These are phyloP conservation scores for Tolypocladium amazonense DNA, from an alignment of 2,329 filamentous ascomycete genomes.

Conservation along the genomic window DNA sequence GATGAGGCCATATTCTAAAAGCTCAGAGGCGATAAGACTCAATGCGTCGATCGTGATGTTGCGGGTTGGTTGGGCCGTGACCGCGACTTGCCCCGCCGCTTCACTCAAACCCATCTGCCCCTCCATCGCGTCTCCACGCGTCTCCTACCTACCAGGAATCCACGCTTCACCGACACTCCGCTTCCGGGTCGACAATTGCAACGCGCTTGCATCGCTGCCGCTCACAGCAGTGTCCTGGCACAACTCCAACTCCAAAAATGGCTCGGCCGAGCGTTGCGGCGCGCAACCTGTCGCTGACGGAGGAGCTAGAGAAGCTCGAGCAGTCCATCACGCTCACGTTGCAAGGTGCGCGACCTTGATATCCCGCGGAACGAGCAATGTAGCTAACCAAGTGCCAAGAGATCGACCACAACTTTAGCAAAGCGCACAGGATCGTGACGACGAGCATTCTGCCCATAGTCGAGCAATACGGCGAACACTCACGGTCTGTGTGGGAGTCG, in stretches of 20 bases:
- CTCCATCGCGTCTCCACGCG: slow-evolving; percentile 2
- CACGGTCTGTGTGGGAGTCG: slow-evolving; percentile 88
- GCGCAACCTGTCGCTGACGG: slow-evolving; percentile 66
- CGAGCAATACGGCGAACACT: slow-evolving; percentile 91
- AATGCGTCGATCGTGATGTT: not conserved
- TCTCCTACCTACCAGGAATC: not conserved
- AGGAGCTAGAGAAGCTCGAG: slow-evolving; percentile 91
- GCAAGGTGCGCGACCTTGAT: slow-evolving; percentile 50
- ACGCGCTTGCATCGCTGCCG: not conserved
- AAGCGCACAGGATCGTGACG: slow-evolving; percentile 91
- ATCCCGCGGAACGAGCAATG: not conserved
- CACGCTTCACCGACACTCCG: not conserved
- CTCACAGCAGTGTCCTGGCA: not conserved
- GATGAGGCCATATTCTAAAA: not conserved
- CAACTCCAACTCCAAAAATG: slow-evolving; percentile 24
- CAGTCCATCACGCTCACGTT: slow-evolving; percentile 94
- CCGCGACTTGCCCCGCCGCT: not conserved
- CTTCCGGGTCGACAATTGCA: not conserved
- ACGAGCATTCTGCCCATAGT: slow-evolving; percentile 86
- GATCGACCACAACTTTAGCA: slow-evolving; percentile 97
- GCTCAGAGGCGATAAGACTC: not conserved
- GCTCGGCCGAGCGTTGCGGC: slow-evolving; percentile 36
- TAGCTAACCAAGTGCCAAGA: slow-evolving; percentile 40
- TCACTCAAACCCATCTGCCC: not conserved
- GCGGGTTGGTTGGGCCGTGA: not conserved